phyloP scores from a whole-genome alignment of 163 green algal genomes.

The Chlamydomonas reinhardtii region DNA sequence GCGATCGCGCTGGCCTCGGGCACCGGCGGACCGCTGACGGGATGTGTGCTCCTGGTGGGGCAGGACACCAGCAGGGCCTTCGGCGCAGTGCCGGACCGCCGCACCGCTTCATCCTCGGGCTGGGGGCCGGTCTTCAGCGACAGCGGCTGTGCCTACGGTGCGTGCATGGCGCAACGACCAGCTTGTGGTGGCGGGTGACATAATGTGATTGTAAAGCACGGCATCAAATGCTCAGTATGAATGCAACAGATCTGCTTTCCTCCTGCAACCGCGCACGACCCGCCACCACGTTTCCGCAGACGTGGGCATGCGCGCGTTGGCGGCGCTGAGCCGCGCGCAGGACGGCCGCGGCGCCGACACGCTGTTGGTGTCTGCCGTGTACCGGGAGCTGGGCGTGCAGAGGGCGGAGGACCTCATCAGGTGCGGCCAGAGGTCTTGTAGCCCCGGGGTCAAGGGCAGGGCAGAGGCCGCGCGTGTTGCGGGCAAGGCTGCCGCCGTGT shows the following conservation, averaged over 20 bases:
- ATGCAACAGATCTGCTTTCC: too few species aligned
- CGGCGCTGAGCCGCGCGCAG: conserved; percentile 36
- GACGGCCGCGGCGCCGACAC: conserved; percentile 49
- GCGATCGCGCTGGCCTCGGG: conserved; percentile 12
- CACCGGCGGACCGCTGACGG: conserved; percentile 38
- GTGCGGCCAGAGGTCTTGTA: too few species aligned
- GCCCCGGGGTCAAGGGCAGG: too few species aligned
- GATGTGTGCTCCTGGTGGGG: conserved; percentile 24
- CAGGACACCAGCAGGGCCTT: conserved; percentile 38
- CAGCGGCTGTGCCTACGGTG: conserved; percentile 50
- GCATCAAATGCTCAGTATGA: too few species aligned
- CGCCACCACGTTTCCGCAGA: background rate
- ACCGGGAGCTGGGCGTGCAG: conserved; percentile 24
- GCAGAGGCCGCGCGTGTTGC: too few species aligned
- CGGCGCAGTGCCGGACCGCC: conserved; percentile 20
- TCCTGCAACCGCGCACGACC: too few species aligned
- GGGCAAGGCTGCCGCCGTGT: background rate
- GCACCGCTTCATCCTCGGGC: conserved; percentile 37
- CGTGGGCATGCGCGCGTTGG: conserved; percentile 46
- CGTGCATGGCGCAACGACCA: too few species aligned
- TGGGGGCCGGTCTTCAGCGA: conserved; percentile 57
- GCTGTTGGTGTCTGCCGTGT: conserved; percentile 26
- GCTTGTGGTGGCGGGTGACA: too few species aligned
- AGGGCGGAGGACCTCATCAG: conserved; percentile 50
- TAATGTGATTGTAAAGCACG: too few species aligned